Base-by-base conservation (phyloP, 176 grass and related monocot genomes). In the Triticum monococcum region DNA sequence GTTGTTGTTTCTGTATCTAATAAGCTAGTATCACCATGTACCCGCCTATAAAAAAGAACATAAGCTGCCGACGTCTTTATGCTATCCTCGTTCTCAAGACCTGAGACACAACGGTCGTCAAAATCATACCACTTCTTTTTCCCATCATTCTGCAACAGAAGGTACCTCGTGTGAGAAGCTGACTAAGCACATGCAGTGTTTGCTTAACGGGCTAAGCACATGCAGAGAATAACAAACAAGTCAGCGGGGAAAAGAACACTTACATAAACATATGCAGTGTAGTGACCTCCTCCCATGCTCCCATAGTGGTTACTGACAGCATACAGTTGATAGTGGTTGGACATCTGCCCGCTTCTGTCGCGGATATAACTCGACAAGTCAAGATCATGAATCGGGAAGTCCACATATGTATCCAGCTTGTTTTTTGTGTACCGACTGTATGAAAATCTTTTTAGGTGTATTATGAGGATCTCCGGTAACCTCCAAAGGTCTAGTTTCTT, bases 401-500 rank as follows among this genome's bases (percentile, higher is more conserved):
- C 97, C 86, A 99, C 94, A 78, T 86, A 86, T 60, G 97, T 96
- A 78, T 94, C 94, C 33, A 99, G 89, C 81, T 99, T 99, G 72
- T 97, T 92, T 86, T 94, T 99, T 41, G 90, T 97, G 57, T 85
- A 99, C 61, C 92, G 89, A 28, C 87, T 97, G 68, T 91, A 99
- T 4, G 92, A 94, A 86, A 94, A 94, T 83, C 94, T 96, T 86
- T 99, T 97, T 2, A 97, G 85, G 68, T 99, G 97, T 89, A 99
- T 94, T 41, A 99, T 95, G 56, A 97, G 90, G 82, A 99, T 85
- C 87, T 99, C 97, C 11, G 97, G 94, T 80, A 99, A 82, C 84
- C 97, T 94, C 97, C 94, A 99, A 61, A 99, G 85, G 75, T 99
- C 97, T 60, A 99, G 81, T 83, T 99, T 99, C 63, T 99, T 94